A percentile compares a stretch with the other conserved stretches of the same genome.
Conservation (phyloP, 2,329 filamentous ascomycete species). For the Neofusicoccum sp. region DNA sequence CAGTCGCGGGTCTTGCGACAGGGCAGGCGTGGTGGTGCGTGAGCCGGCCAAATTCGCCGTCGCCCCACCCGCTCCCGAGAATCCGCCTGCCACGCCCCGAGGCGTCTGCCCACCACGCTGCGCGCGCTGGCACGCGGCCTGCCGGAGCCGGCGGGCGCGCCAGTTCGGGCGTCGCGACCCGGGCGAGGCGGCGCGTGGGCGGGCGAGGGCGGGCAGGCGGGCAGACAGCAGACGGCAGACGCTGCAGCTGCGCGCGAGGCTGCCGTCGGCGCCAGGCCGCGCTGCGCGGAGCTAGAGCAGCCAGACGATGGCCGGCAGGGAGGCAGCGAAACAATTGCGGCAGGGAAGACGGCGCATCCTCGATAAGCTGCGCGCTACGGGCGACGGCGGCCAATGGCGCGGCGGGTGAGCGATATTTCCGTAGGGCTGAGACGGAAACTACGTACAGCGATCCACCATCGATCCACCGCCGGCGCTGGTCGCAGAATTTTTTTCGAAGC, state of each 20-base stretch:
- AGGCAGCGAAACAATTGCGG: no score
- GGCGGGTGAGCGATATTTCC: slow-evolving; percentile 11
- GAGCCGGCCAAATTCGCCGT: slow-evolving; percentile 2
- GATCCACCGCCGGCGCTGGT: slow-evolving; percentile 1
- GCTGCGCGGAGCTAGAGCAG: background rate
- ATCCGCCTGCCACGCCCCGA: slow-evolving; percentile 4
- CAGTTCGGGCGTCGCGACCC: background rate
- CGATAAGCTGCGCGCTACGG: background rate
- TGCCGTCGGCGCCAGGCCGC: no score
- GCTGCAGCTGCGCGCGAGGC: background rate
- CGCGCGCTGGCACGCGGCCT: background rate
- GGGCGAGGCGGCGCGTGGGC: background rate
- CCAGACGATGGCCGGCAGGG: no score
- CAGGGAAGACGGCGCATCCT: background rate
- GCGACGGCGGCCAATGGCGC: background rate
- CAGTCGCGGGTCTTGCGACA: slow-evolving; percentile 6
- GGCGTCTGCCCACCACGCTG: slow-evolving; percentile 7
- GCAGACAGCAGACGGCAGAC: background rate
- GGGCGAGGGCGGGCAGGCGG: background rate
- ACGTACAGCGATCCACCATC: slow-evolving; percentile 9
- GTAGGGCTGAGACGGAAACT: slow-evolving; percentile 15
- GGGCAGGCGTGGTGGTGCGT: slow-evolving; percentile 1
- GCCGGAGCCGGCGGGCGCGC: no score
- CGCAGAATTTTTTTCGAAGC: no score
- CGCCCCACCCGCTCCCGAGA: slow-evolving; percentile 13